Evolutionary conservation across 2,329 filamentous ascomycete species (phyloP).

Genomic region (Aspergillus niger): DNA sequence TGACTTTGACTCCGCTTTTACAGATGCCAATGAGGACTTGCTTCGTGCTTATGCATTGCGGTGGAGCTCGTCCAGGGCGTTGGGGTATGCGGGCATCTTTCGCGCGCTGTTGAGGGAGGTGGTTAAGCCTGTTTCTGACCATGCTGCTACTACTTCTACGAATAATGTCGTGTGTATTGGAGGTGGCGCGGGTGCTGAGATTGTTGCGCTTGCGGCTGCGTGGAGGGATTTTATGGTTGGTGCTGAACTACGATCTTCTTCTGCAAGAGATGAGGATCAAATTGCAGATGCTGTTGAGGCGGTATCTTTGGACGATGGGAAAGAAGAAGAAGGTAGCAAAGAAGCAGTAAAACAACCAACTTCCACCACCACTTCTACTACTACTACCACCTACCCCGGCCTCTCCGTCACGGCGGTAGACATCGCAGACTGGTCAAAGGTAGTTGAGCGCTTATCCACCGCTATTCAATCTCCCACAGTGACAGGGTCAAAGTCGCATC

Average conservation of each 20-base stretch:
- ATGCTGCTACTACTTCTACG: not conserved
- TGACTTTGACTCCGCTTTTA: conserved; percentile 80
- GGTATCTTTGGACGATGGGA: conserved; percentile 5
- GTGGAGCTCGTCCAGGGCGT: conserved; percentile 84
- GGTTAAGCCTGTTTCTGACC: conserved; percentile 2
- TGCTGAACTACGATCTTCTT: not conserved
- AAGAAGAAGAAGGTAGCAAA: not conserved
- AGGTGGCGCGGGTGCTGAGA: conserved; percentile 67
- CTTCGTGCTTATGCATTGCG: conserved; percentile 82
- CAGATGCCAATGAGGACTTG: conserved; percentile 61
- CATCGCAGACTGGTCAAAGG: conserved; percentile 72
- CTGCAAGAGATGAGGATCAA: not conserved
- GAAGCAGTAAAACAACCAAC: not conserved
- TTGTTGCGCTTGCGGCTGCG: conserved; percentile 63
- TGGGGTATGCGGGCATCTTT: conserved; percentile 74
- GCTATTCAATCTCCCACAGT: conserved; percentile 51
- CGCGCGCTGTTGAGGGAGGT: conserved; percentile 36
- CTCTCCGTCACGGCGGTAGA: conserved; percentile 70
- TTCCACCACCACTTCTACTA: not conserved
- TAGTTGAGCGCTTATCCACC: conserved; percentile 61
- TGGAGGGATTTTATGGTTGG: conserved; percentile 42
- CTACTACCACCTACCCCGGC: not conserved
- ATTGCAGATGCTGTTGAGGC: conserved; percentile 18
- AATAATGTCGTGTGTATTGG: conserved; percentile 59
- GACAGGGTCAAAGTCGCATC: conserved; percentile 29